Percentiles rank a stretch among this genome's conserved stretches.
Conservation (phyloP, 108 stramenopile species). For the Cylindrotheca fusiformis region DNA sequence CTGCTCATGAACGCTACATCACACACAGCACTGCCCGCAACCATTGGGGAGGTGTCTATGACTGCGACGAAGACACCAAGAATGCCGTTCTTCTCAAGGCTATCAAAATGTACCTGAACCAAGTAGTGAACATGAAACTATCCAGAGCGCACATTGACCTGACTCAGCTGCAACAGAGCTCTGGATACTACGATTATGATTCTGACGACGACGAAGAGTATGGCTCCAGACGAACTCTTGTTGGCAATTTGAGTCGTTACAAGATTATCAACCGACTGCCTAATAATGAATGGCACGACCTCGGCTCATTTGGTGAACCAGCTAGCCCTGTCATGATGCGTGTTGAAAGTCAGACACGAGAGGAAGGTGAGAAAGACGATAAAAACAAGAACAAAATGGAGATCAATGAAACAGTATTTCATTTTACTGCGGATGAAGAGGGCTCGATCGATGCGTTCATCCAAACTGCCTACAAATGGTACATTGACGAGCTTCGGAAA, state of each 20-base stretch:
- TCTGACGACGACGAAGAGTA: slow-evolving; percentile 20
- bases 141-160: slow-evolving; percentile 29
- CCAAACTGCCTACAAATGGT: slow-evolving; percentile 47
- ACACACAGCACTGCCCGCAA: slow-evolving; percentile 10
- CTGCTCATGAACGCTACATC: slow-evolving; percentile 35
- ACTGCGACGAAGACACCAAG: slow-evolving; percentile 33
- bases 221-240: slow-evolving; percentile 15
- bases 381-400: slow-evolving; percentile 1
- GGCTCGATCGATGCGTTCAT: slow-evolving; percentile 48
- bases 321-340: slow-evolving; percentile 3
- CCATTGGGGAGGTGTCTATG: slow-evolving; percentile 19
- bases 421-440: slow-evolving; percentile 24
- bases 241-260: slow-evolving; percentile 34
- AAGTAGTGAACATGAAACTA: slow-evolving; percentile 24
- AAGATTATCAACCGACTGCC: slow-evolving; percentile 29
- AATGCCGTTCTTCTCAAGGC: slow-evolving; percentile 49
- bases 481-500: slow-evolving; percentile 32
- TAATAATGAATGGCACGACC: slow-evolving; percentile 31
- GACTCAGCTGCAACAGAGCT: slow-evolving; percentile 22
- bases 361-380: slow-evolving; percentile 12
- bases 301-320: slow-evolving; percentile 27
- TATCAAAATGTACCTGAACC: slow-evolving; percentile 42
- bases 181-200: slow-evolving; percentile 13
- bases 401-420: slow-evolving; percentile 9
- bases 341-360: slow-evolving; percentile 15